Percentiles rank a stretch among this genome's conserved stretches.
These are phyloP conservation scores for Mortierella sp. DNA, from an alignment of 371 early-diverging fungal genomes.

Conservation along the genomic window DNA sequence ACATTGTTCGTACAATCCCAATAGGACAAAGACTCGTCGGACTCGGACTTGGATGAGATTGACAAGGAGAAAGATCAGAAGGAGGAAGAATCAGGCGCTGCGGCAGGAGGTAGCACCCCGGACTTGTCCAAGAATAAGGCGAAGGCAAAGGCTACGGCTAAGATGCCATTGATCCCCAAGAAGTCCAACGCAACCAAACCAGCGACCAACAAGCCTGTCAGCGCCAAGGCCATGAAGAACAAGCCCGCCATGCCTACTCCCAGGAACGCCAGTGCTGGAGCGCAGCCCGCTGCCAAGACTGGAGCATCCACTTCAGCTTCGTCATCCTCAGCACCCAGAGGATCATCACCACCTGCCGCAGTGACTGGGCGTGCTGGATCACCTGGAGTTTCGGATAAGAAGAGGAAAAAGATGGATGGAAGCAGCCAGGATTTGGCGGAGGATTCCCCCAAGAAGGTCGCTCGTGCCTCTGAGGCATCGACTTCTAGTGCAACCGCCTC, in stretches of 20 bases:
- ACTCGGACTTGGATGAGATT: conserved; percentile 65
- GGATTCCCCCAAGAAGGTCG: conserved; percentile 23
- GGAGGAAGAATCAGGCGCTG: conserved; percentile 35
- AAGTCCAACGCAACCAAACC: conserved; percentile 53
- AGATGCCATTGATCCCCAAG: conserved; percentile 53
- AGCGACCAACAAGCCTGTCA: conserved; percentile 57
- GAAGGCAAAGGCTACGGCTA: conserved; percentile 58
- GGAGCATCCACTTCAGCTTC: conserved; percentile 16
- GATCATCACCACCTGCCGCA: conserved; percentile 22
- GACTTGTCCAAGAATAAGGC: conserved; percentile 59
- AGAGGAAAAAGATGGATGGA: conserved; percentile 41
- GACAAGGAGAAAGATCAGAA: conserved; percentile 59
- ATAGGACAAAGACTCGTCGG: conserved; percentile 66
- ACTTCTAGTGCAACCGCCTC: background rate
- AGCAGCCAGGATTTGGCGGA: conserved; percentile 9
- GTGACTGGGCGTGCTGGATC: conserved; percentile 24
- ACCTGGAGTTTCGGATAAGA: conserved; percentile 46
- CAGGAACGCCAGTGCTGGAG: conserved; percentile 62
- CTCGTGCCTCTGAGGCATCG: conserved; percentile 5
- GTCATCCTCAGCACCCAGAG: conserved; percentile 12
- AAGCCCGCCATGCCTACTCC: conserved; percentile 63
- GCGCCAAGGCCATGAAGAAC: conserved; percentile 68
- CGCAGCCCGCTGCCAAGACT: conserved; percentile 31
- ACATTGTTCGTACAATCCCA: background rate
- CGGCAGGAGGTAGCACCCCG: conserved; percentile 28